phyloP scores from a whole-genome alignment of 2,329 filamentous ascomycete species.

The Chrysoporthe deuterocubensis region DNA sequence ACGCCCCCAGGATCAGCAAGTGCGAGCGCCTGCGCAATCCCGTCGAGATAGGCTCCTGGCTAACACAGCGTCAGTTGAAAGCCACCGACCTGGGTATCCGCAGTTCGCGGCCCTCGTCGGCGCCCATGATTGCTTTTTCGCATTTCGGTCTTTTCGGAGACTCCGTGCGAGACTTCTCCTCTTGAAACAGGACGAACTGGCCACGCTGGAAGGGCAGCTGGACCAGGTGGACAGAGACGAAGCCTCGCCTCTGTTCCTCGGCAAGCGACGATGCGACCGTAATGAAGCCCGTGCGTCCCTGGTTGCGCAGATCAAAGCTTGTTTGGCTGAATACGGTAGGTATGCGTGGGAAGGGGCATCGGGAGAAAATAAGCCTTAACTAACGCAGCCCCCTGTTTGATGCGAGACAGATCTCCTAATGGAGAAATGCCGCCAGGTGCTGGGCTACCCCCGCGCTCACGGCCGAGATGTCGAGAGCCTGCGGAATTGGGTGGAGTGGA shows the following conservation, averaged over 20 bases:
- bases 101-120: not conserved
- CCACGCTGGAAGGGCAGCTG: not conserved
- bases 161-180: not conserved
- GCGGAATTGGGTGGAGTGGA: not conserved
- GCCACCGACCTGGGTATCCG: not conserved
- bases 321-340: not conserved
- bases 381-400: too few relatives aligned
- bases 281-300: not conserved
- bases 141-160: not conserved
- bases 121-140: not conserved
- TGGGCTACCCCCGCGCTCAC: not conserved
- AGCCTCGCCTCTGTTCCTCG: not conserved
- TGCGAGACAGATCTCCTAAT: not conserved
- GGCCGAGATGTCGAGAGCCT: not conserved
- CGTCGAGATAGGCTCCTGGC: not conserved
- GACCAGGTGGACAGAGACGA: not conserved
- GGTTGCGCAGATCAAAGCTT: not conserved
- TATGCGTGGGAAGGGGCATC: too few relatives aligned
- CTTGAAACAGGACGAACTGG: conserved; percentile 3
- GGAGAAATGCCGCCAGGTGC: not conserved
- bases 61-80: not conserved
- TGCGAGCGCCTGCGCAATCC: too few relatives aligned
- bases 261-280: not conserved
- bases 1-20: too few relatives aligned
- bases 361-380: too few relatives aligned